phyloP scores from a whole-genome alignment of 2,329 filamentous ascomycete genomes.

The Arachnomyces sp. region DNA sequence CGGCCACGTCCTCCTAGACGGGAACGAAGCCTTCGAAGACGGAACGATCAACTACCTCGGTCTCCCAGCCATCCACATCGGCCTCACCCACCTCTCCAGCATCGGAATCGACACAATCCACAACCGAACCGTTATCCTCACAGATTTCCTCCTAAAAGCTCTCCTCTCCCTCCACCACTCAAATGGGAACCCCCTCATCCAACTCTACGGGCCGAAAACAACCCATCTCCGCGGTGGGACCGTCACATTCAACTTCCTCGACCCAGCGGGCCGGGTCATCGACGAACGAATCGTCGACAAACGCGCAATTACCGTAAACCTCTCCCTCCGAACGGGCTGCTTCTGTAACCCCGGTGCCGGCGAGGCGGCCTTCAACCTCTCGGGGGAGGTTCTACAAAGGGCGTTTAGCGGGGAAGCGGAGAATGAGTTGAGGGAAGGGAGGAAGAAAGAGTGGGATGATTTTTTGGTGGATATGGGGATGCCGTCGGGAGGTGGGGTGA shows the following conservation, averaged over 20 bases:
- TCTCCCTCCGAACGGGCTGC: conserved; percentile 56
- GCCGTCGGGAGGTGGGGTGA: conserved; percentile 13
- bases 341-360: conserved; percentile 47
- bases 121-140: conserved; percentile 50
- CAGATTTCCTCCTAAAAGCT: conserved; percentile 41
- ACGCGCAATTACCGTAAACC: conserved; percentile 46
- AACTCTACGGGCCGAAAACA: conserved; percentile 49
- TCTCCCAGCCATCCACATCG: conserved; percentile 53
- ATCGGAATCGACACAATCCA: conserved; percentile 54
- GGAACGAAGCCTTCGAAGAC: conserved; percentile 57
- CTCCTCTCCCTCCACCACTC: conserved; percentile 44
- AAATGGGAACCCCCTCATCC: conserved; percentile 47
- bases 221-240: conserved; percentile 50
- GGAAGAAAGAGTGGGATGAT: conserved; percentile 13
- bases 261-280: conserved; percentile 46
- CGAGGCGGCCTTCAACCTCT: conserved; percentile 33
- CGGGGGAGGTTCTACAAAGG: conserved; percentile 16
- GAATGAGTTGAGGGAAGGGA: conserved; percentile 7
- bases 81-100: conserved; percentile 37
- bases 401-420: conserved; percentile 6
- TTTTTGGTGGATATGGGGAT: conserved; percentile 14
- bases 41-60: conserved; percentile 60
- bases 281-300: conserved; percentile 54
- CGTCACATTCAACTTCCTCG: conserved; percentile 56
- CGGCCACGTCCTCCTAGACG: conserved; percentile 6